A percentile compares a stretch with the other conserved stretches of the same genome.
Conservation (phyloP, 2,329 filamentous ascomycete species). For the Paecilomyces niveus region DNA sequence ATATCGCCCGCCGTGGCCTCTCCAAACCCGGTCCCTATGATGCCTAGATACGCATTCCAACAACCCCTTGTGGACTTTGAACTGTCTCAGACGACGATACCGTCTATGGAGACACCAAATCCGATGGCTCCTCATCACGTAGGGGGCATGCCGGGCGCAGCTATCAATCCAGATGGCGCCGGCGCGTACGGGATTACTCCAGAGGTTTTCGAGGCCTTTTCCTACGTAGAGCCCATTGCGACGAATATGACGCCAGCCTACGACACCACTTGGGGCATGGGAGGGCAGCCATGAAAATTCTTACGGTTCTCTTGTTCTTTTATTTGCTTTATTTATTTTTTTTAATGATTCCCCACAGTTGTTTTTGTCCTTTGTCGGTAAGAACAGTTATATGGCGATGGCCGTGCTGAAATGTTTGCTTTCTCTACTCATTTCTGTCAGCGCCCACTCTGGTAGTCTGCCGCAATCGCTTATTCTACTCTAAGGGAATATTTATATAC, state of each 20-base stretch:
- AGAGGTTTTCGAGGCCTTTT: conserved; percentile 40
- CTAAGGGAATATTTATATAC: background rate
- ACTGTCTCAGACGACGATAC: background rate
- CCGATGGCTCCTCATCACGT: conserved; percentile 15
- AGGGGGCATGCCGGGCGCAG: conserved; percentile 25
- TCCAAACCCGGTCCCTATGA: conserved; percentile 9
- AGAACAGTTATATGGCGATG: background rate
- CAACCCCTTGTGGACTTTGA: conserved; percentile 17
- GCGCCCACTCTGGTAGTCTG: background rate
- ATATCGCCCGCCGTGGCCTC: conserved; percentile 6
- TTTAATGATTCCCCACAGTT: background rate
- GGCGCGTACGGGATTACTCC: conserved; percentile 35
- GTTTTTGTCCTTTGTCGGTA: background rate
- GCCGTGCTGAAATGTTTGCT: background rate
- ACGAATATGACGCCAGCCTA: conserved; percentile 30
- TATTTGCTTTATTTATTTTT: background rate
- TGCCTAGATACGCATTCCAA: conserved; percentile 13
- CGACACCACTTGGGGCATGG: conserved; percentile 17
- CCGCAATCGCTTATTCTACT: background rate
- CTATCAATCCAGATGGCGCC: conserved; percentile 31
- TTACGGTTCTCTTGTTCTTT: background rate
- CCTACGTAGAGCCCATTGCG: conserved; percentile 36
- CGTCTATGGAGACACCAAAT: background rate
- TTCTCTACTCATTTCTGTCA: background rate
- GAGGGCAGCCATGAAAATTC: background rate